Percentiles rank a stretch among this genome's conserved stretches.
These are phyloP conservation scores for Mycena leptocephala DNA, from an alignment of 768 basidiomycete species.

Conservation along the genomic window DNA sequence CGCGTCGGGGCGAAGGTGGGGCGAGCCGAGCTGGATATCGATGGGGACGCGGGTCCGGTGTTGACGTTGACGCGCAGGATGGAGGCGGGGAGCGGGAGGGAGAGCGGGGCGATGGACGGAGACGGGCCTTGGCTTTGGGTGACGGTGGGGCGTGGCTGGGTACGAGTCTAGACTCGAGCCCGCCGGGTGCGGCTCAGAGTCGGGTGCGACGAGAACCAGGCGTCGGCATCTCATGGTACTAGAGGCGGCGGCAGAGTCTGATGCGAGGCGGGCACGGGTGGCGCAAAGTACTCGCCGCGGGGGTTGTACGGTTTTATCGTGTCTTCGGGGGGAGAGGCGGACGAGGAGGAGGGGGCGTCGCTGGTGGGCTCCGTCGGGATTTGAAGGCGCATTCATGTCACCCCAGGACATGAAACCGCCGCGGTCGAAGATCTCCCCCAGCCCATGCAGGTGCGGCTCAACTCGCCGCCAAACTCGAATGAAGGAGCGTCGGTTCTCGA, in stretches of 20 bases:
- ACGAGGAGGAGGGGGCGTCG: background rate
- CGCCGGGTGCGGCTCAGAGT: background rate
- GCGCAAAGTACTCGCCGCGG: constrained; percentile 17
- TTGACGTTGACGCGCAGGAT: constrained; percentile 32
- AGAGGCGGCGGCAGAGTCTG: background rate
- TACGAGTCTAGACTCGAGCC: background rate
- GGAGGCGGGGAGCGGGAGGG: constrained; percentile 17
- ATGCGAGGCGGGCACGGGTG: background rate
- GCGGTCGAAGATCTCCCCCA: constrained; percentile 27
- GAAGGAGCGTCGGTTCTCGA: constrained; percentile 26
- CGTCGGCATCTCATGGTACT: background rate
- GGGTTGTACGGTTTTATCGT: constrained; percentile 18
- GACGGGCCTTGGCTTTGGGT: background rate
- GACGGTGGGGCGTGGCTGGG: background rate
- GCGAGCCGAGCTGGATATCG: constrained; percentile 9
- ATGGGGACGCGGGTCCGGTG: constrained; percentile 21
- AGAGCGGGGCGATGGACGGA: background rate
- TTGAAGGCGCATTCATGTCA: background rate
- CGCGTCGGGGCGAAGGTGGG: no score
- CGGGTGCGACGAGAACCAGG: constrained; percentile 9
- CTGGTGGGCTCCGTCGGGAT: background rate
- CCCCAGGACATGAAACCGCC: constrained; percentile 27
- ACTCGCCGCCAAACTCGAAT: constrained; percentile 17
- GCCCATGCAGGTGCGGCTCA: background rate
- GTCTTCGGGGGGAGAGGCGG: background rate